phyloP scores from a whole-genome alignment of 2,329 filamentous ascomycete genomes.

The Sporothrix curviconia region DNA sequence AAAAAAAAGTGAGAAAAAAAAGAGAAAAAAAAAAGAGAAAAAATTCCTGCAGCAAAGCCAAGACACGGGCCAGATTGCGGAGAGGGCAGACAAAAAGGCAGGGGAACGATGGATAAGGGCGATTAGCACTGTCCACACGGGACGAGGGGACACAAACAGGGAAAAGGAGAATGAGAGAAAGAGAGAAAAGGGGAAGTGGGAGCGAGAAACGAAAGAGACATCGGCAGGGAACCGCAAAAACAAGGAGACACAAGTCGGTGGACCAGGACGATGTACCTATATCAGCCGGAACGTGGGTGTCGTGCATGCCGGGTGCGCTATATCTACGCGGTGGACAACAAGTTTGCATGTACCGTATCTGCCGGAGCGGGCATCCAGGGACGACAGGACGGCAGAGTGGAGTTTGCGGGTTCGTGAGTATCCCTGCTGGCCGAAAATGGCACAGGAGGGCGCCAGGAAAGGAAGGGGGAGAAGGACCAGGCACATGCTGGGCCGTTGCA shows the following conservation, averaged over 20 bases:
- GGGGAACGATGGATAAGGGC: neutral
- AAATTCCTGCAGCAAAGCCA: neutral
- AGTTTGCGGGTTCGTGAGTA: neutral
- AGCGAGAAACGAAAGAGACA: too few species aligned
- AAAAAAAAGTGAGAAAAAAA: too few species aligned
- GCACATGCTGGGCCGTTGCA: too few species aligned
- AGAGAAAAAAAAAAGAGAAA: too few species aligned
- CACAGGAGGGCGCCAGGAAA: neutral
- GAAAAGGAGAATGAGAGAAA: neutral
- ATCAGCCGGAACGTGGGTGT: neutral
- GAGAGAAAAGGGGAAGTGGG: neutral
- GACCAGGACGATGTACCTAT: conserved; percentile 5
- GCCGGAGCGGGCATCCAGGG: conserved; percentile 5
- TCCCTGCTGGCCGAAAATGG: neutral
- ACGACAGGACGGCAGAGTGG: neutral
- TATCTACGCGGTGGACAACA: neutral
- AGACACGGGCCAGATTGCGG: neutral
- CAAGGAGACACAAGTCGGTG: too few species aligned
- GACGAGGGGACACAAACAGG: neutral
- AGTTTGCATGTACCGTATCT: conserved; percentile 1
- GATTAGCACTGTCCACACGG: neutral
- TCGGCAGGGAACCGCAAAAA: too few species aligned
- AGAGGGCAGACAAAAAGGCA: neutral
- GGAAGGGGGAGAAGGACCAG: neutral
- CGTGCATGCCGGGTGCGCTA: neutral